Evolutionary conservation across 805 yeast genomes (phyloP).

Genomic region (Vanderwaltozyma verrucispora): DNA sequence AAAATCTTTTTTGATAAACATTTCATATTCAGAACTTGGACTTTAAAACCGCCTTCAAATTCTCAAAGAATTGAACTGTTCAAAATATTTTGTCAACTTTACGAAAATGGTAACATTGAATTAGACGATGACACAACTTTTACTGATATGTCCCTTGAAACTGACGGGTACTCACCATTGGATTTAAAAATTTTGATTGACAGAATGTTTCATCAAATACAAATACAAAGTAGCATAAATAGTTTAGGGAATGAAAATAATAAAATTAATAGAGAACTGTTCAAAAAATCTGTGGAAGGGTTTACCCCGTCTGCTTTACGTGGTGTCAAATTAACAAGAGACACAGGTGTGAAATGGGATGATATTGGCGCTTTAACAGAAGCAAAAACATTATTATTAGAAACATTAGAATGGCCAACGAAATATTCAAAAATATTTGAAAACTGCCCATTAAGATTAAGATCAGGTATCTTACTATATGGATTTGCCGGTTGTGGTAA

Average conservation of each 20-base stretch:
- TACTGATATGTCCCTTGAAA: slow-evolving; percentile 49
- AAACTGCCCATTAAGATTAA: slow-evolving; percentile 71
- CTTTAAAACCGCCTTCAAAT: slow-evolving; percentile 61
- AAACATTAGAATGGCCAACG: slow-evolving; percentile 95
- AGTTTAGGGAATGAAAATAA: neutral
- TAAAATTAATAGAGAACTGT: slow-evolving; percentile 26
- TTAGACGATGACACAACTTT: slow-evolving; percentile 35
- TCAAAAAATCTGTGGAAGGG: slow-evolving; percentile 50
- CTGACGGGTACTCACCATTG: slow-evolving; percentile 84
- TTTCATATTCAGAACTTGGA: slow-evolving; percentile 51
- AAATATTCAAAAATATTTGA: slow-evolving; percentile 92
- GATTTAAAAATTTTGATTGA: slow-evolving; percentile 68
- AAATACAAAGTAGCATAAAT: neutral
- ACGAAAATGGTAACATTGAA: slow-evolving; percentile 13
- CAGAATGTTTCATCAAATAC: slow-evolving; percentile 47
- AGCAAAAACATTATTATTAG: slow-evolving; percentile 66
- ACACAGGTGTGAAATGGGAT: slow-evolving; percentile 52
- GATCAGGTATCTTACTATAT: slow-evolving; percentile 84
- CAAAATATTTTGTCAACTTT: slow-evolving; percentile 30
- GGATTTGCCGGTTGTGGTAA: slow-evolving; percentile 99
- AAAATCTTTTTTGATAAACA: slow-evolving; percentile 54
- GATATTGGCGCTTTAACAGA: slow-evolving; percentile 83
- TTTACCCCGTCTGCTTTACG: slow-evolving; percentile 74
- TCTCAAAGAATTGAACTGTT: slow-evolving; percentile 42
- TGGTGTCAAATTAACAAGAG: slow-evolving; percentile 76